These are phyloP conservation scores for Hericium alpestre DNA, from an alignment of 768 basidiomycete genomes.

Conservation along the genomic window DNA sequence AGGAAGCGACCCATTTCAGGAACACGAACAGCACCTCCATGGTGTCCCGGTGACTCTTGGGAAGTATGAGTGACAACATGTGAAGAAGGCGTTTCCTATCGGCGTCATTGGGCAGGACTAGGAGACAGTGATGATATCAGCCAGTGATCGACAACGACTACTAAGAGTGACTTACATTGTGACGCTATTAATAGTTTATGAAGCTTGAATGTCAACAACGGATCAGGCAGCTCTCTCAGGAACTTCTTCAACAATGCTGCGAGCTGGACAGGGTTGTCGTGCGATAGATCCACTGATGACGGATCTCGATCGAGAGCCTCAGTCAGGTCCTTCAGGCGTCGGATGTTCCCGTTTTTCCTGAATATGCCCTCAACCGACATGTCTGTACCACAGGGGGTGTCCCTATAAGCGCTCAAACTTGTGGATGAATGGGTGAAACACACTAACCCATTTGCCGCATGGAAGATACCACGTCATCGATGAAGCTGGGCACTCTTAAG, in stretches of 20 bases:
- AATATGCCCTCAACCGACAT: conserved; percentile 99
- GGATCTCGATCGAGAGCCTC: conserved; percentile 95
- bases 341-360: conserved; percentile 95
- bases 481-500: conserved; percentile 88
- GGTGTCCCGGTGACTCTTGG: conserved; percentile 91
- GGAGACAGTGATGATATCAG: conserved; percentile 19
- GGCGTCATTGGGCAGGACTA: conserved; percentile 62
- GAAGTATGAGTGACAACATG: conserved; percentile 75
- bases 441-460: conserved; percentile 97
- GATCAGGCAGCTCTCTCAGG: conserved; percentile 91
- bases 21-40: conserved; percentile 98
- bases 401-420: not conserved
- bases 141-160: not conserved
- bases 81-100: conserved; percentile 82
- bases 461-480: conserved; percentile 95
- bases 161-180: conserved; percentile 48
- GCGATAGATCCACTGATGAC: conserved; percentile 79
- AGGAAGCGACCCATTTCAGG: conserved; percentile 98
- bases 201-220: conserved; percentile 88
- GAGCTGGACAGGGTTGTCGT: conserved; percentile 94
- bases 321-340: conserved; percentile 80
- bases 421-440: not conserved
- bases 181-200: conserved; percentile 82
- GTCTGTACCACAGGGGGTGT: conserved; percentile 37
- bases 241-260: conserved; percentile 97